These are phyloP conservation scores for Jacaranda copaia DNA, from an alignment of 257 asterid species.

Conservation along the genomic window DNA sequence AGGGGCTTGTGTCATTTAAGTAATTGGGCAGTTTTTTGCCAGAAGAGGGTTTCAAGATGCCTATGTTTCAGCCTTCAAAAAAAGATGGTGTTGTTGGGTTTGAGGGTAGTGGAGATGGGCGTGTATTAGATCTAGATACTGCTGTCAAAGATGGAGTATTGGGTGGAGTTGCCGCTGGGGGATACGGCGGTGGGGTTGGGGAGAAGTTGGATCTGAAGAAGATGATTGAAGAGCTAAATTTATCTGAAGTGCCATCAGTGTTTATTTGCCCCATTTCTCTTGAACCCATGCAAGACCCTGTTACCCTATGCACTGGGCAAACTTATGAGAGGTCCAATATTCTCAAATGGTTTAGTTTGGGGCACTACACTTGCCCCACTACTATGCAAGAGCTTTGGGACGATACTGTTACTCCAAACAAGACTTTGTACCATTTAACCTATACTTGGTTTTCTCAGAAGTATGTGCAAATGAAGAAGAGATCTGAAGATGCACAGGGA, in stretches of 20 bases:
- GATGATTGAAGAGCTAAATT: conserved; percentile 72
- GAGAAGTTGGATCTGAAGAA: conserved; percentile 79
- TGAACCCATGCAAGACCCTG: conserved; percentile 85
- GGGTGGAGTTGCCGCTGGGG: conserved; percentile 50
- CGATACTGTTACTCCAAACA: conserved; percentile 71
- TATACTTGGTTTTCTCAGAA: conserved; percentile 79
- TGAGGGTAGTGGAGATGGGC: conserved; percentile 55
- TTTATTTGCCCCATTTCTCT: conserved; percentile 81
- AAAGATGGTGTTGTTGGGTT: conserved; percentile 50
- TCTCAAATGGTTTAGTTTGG: conserved; percentile 65
- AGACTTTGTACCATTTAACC: conserved; percentile 64
- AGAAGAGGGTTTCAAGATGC: conserved; percentile 49
- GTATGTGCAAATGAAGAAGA: conserved; percentile 79
- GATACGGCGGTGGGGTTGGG: conserved; percentile 40
- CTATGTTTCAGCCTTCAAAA: conserved; percentile 58
- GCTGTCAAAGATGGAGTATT: conserved; percentile 57
- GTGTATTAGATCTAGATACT: conserved; percentile 51
- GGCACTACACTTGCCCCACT: conserved; percentile 73
- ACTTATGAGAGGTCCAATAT: conserved; percentile 78
- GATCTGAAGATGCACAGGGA: conserved; percentile 81
- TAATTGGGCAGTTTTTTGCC: conserved; percentile 10
- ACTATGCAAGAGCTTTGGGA: conserved; percentile 89
- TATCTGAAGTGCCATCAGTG: conserved; percentile 64
- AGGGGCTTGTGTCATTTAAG: conserved; percentile 26
- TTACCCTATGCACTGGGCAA: conserved; percentile 87